phyloP scores from a whole-genome alignment of 805 yeast genomes.

The Nakazawaea populi region DNA sequence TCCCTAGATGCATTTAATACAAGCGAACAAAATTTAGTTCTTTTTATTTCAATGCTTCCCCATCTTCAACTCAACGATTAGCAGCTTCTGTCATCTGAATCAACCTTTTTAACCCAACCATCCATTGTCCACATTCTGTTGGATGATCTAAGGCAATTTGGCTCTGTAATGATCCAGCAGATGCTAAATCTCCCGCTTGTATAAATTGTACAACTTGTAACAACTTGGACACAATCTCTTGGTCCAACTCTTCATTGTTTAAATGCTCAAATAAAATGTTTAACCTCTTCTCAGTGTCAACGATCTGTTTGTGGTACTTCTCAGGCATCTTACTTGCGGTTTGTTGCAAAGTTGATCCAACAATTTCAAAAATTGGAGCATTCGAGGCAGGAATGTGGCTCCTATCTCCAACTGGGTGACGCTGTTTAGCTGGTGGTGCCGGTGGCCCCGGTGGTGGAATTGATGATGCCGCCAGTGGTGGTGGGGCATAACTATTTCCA shows the following conservation, averaged over 20 bases:
- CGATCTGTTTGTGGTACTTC: slow-evolving; percentile 62
- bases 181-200: slow-evolving; percentile 44
- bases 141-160: slow-evolving; percentile 60
- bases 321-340: slow-evolving; percentile 74
- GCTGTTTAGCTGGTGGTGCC: slow-evolving; percentile 10
- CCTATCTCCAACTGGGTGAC: slow-evolving; percentile 60
- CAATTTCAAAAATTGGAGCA: slow-evolving; percentile 50
- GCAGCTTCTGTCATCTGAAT: slow-evolving; percentile 63
- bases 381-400: slow-evolving; percentile 57
- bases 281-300: slow-evolving; percentile 79
- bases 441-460: slow-evolving; percentile 14
- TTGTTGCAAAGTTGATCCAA: slow-evolving; percentile 48
- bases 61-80: background rate
- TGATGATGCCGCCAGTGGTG: slow-evolving; percentile 15
- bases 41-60: too few species aligned
- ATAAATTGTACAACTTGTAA: slow-evolving; percentile 44
- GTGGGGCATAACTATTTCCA: slow-evolving; percentile 4
- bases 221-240: slow-evolving; percentile 50
- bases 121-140: slow-evolving; percentile 86
- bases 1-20: too few species aligned
- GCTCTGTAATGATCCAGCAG: slow-evolving; percentile 51
- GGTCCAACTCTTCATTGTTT: slow-evolving; percentile 63
- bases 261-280: slow-evolving; percentile 71
- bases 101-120: slow-evolving; percentile 83
- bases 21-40: too few species aligned